A percentile compares a stretch with the other conserved stretches of the same genome.
Evolutionary conservation across 257 asterid genomes (phyloP).

Genomic region (Oldenlandia corymbosa): DNA sequence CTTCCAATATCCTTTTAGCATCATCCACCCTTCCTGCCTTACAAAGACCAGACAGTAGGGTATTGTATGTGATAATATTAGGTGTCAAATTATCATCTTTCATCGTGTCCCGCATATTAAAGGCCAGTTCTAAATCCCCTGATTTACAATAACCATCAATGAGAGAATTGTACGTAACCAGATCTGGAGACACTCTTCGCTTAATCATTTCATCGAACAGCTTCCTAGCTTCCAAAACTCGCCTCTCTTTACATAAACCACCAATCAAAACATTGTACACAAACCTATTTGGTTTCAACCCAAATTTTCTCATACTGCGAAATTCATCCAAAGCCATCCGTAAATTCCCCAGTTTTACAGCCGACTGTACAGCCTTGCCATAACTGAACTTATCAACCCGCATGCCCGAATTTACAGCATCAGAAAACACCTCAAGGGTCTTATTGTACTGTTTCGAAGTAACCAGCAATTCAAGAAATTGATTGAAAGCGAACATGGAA

Average conservation of each 20-base stretch:
- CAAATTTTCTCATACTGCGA: slow-evolving; percentile 39
- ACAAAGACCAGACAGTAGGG: slow-evolving; percentile 64
- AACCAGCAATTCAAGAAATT: slow-evolving; percentile 58
- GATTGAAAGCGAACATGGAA: slow-evolving; percentile 45
- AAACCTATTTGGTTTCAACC: slow-evolving; percentile 42
- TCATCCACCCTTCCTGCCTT: slow-evolving; percentile 65
- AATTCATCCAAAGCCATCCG: slow-evolving; percentile 41
- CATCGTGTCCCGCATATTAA: slow-evolving; percentile 51
- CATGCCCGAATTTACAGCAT: slow-evolving; percentile 46
- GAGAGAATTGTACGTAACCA: slow-evolving; percentile 60
- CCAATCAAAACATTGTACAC: slow-evolving; percentile 78
- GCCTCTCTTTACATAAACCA: slow-evolving; percentile 68
- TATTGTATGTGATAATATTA: slow-evolving; percentile 57
- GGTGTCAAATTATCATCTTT: slow-evolving; percentile 44
- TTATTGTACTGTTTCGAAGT: slow-evolving; percentile 24
- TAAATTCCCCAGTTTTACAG: slow-evolving; percentile 59
- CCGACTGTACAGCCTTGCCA: slow-evolving; percentile 69
- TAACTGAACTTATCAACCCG: slow-evolving; percentile 56
- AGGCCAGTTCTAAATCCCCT: slow-evolving; percentile 58
- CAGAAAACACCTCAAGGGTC: slow-evolving; percentile 41
- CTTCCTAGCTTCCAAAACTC: slow-evolving; percentile 53
- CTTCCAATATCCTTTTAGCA: slow-evolving; percentile 42
- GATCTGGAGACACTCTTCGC: slow-evolving; percentile 41
- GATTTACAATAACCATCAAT: slow-evolving; percentile 73
- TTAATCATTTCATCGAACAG: slow-evolving; percentile 70